Conservation (phyloP, 2,329 filamentous ascomycete genomes). For the Hymenoscyphus fructigenus region DNA sequence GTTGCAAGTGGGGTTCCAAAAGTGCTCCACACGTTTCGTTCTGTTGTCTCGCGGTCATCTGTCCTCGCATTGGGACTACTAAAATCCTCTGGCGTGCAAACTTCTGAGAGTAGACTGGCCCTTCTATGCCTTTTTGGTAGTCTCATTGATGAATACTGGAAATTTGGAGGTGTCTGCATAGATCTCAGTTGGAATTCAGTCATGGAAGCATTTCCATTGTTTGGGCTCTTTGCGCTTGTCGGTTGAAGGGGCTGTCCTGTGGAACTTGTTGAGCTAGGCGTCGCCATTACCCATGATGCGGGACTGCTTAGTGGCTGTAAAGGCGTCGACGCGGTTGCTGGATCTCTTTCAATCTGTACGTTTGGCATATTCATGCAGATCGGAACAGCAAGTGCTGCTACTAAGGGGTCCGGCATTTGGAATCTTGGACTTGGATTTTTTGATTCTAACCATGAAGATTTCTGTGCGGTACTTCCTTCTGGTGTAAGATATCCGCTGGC, state of each 20-base stretch:
- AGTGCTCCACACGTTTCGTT: constrained; percentile 19
- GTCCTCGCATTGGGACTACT: neutral
- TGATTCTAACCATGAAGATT: neutral
- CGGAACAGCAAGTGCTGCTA: constrained; percentile 15
- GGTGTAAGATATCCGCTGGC: constrained; percentile 21
- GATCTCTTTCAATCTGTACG: neutral
- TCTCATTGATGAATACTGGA: constrained; percentile 19
- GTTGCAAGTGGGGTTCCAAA: constrained; percentile 21
- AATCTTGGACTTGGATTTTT: constrained; percentile 7
- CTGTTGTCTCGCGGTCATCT: constrained; percentile 4
- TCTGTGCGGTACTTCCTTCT: neutral
- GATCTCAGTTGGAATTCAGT: constrained; percentile 5
- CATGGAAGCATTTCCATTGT: neutral
- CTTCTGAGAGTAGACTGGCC: constrained; percentile 33
- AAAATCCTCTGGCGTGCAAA: constrained; percentile 29
- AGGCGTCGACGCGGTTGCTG: constrained; percentile 4
- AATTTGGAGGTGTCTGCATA: constrained; percentile 8
- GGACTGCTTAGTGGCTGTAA: constrained; percentile 3
- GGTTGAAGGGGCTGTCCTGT: neutral
- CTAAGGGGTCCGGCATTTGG: constrained; percentile 15
- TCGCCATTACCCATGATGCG: neutral
- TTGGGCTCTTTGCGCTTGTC: neutral
- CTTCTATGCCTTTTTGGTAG: constrained; percentile 17
- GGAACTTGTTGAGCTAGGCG: constrained; percentile 4
- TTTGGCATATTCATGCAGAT: neutral